Evolutionary conservation across 768 basidiomycete genomes (phyloP).

Genomic region (Russula griseocarnosa): DNA sequence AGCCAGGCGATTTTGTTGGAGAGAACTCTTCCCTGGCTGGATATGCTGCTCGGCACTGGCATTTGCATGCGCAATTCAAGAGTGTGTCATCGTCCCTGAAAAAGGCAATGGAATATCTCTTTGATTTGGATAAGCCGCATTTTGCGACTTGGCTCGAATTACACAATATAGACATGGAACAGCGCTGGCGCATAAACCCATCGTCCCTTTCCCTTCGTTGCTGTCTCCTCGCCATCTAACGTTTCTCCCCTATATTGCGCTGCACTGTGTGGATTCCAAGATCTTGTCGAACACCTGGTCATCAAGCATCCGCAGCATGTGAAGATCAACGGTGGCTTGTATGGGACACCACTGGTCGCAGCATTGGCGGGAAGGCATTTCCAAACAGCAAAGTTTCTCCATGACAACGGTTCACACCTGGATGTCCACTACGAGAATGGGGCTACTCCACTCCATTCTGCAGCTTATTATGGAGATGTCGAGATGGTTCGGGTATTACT

Average conservation of each 20-base stretch:
- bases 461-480: not conserved
- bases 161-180: not conserved
- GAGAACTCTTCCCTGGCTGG: not conserved
- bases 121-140: not conserved
- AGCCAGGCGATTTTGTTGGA: not conserved
- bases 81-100: not conserved
- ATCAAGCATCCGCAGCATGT: not conserved
- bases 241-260: not conserved
- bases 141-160: not conserved
- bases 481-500: not conserved
- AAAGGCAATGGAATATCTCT: not conserved
- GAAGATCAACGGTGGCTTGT: not conserved
- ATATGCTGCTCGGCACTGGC: constrained; percentile 5
- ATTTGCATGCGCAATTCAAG: not conserved
- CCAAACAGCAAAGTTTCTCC: not conserved
- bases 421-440: not conserved
- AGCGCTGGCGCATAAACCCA: no score
- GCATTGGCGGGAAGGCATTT: not conserved
- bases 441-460: not conserved
- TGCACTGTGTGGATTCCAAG: not conserved
- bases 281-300: not conserved
- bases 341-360: not conserved
- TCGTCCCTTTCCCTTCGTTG: not conserved
- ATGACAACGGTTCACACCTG: not conserved
- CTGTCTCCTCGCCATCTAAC: not conserved